Evolutionary conservation across 345 rosid species (phyloP).

Genomic region (Pelargonium nanum): DNA sequence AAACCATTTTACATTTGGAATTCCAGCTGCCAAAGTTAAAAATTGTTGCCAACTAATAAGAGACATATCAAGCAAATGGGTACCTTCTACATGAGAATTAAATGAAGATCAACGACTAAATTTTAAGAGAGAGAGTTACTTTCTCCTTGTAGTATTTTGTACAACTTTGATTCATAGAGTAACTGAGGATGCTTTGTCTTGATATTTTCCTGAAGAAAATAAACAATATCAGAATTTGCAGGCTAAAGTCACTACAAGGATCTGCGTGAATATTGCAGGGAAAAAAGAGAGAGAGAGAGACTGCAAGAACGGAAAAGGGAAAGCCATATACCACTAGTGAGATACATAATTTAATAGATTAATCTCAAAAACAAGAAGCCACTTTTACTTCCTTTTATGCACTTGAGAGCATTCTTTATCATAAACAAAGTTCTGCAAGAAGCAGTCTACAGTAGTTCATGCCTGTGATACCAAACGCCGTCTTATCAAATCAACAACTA

Average conservation of each 20-base stretch:
- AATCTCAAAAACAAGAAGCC: too few species aligned
- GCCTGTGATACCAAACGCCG: too few species aligned
- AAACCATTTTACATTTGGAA: conserved; percentile 74
- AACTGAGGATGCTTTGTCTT: conserved; percentile 93
- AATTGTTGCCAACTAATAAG: conserved; percentile 1
- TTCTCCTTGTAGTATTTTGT: conserved; percentile 90
- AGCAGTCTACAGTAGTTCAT: too few species aligned
- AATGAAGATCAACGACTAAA: background rate
- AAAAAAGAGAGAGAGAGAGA: background rate
- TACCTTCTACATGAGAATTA: background rate
- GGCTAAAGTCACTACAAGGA: background rate
- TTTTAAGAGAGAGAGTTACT: conserved; percentile 27
- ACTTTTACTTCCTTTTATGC: too few species aligned
- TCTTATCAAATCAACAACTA: too few species aligned
- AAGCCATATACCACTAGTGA: background rate
- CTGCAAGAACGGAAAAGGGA: background rate
- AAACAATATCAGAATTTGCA: background rate
- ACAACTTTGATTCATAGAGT: conserved; percentile 73
- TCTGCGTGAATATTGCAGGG: background rate
- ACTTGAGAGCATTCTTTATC: too few species aligned
- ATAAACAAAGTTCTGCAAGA: too few species aligned
- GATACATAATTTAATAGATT: too few species aligned
- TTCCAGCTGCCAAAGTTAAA: conserved; percentile 50
- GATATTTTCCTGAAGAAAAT: conserved; percentile 55
- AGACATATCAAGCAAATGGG: background rate